phyloP scores from a whole-genome alignment of 495 filamentous ascomycete genomes.

The Viridothelium virens region DNA sequence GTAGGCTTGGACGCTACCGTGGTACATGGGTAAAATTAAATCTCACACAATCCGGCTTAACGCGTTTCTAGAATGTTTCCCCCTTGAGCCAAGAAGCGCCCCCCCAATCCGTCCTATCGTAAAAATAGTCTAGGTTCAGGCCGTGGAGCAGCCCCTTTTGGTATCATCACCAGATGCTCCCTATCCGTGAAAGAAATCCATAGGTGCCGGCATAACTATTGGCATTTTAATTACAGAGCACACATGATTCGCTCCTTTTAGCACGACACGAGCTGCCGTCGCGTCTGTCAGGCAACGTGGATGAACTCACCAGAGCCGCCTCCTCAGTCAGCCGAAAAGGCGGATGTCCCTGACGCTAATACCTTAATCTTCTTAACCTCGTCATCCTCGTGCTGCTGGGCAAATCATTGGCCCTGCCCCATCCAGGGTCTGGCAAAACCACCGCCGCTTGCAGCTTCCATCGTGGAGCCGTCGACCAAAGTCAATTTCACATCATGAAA shows the following conservation, averaged over 20 bases:
- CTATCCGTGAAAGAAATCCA: too few species aligned
- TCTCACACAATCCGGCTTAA: conserved; percentile 12
- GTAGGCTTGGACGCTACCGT: conserved; percentile 11
- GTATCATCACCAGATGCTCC: not conserved
- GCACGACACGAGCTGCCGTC: not conserved
- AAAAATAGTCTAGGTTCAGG: not conserved
- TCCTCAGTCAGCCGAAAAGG: not conserved
- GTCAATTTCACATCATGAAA: conserved; percentile 5
- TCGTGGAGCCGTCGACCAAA: not conserved
- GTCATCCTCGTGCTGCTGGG: too few species aligned
- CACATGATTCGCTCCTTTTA: too few species aligned
- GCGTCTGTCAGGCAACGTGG: conserved; percentile 5
- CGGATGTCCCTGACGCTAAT: conserved; percentile 11
- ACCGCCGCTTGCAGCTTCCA: not conserved
- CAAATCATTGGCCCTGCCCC: too few species aligned
- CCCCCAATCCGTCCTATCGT: not conserved
- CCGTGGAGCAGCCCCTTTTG: not conserved
- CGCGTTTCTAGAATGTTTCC: conserved; percentile 6
- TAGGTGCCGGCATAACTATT: not conserved
- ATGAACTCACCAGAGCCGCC: not conserved
- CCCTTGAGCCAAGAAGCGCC: conserved; percentile 8
- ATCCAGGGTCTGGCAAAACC: not conserved
- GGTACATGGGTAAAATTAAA: conserved; percentile 10
- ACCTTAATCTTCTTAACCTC: not conserved
- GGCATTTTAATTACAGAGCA: not conserved